Evolutionary conservation across 495 filamentous ascomycete species (phyloP), one percentile per base, ranked within the genome.

Genomic region (Evansstolkia leycettana): DNA sequence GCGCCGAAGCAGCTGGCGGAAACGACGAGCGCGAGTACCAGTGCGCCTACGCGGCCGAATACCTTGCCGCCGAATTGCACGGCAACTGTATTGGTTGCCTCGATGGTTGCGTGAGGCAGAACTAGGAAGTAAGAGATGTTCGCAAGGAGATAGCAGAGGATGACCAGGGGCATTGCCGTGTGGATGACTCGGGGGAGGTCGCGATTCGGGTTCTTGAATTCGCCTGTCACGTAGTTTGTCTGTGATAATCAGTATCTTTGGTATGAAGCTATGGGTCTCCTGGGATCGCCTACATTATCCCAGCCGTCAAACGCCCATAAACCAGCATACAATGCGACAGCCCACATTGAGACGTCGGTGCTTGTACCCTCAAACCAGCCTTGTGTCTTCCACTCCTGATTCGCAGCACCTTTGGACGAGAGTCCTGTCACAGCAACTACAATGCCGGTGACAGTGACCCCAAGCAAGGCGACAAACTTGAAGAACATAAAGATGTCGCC

Each of bases 261-360:
- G 27, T 15, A 14, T 9, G 16, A 15, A 5, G 13, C 5, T n/a
- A 14, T 4, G 27, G 11, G 27, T n/a, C 12, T 29, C 11, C 4
- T n/a, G 3, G 27, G n/a, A 37, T 6, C 28, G 37, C 82, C 63
- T 58, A 90, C 88, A 57, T 98, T 98, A 52, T 98, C 90, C 90
- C 90, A 98, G 13, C 90, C 90, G 50, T 98, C 90, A 59, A 89
- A 98, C 2, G 90, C 90, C 90, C 90, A 98, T 2, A 98, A 67
- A 7, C 90, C 90, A 17, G 86, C 89, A 56, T 98, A 98, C 38
- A 98, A 55, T 3, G 90, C 90, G 34, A 96, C 82, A 11, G 87
- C 87, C 78, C 84, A 92, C 42, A 75, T 76, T 11, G 80, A 84
- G 11, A 78, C 69, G 52, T 84, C 76, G n/a, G 72, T 70, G 44